Evolutionary conservation across 768 basidiomycete species (phyloP).

Genomic region (Lactifluus pinguis): DNA sequence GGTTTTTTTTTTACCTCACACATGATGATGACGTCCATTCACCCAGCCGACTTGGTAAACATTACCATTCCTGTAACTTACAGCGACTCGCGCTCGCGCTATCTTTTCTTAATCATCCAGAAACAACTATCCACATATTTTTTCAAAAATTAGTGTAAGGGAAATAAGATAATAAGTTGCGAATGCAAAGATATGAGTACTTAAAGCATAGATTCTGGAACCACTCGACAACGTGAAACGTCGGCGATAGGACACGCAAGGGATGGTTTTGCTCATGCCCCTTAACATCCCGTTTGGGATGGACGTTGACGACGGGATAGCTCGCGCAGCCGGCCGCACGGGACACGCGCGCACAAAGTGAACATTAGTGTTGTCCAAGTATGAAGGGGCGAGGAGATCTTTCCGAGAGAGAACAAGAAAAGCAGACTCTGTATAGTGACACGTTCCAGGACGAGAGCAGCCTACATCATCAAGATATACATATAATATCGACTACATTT

Average conservation of each 20-base stretch:
- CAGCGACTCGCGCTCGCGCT: neutral
- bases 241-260: too few species aligned
- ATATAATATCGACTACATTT: constrained; percentile 11
- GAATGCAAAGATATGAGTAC: too few species aligned
- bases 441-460: neutral
- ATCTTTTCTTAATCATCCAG: neutral
- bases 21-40: neutral
- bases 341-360: neutral
- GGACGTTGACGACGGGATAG: neutral
- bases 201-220: too few species aligned
- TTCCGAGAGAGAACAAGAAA: neutral
- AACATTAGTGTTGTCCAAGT: neutral
- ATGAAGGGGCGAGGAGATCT: neutral
- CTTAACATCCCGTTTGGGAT: neutral
- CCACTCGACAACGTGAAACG: too few species aligned
- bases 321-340: neutral
- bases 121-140: too few species aligned
- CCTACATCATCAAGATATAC: constrained; percentile 15
- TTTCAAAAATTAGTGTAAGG: neutral
- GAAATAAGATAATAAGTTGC: too few species aligned
- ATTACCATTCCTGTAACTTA: neutral
- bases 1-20: neutral
- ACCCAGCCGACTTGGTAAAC: neutral
- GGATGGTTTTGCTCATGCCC: too few species aligned
- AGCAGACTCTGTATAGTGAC: neutral